These are phyloP conservation scores for Samsoniella hepiali DNA, from an alignment of 2,329 filamentous ascomycete genomes.

Conservation along the genomic window DNA sequence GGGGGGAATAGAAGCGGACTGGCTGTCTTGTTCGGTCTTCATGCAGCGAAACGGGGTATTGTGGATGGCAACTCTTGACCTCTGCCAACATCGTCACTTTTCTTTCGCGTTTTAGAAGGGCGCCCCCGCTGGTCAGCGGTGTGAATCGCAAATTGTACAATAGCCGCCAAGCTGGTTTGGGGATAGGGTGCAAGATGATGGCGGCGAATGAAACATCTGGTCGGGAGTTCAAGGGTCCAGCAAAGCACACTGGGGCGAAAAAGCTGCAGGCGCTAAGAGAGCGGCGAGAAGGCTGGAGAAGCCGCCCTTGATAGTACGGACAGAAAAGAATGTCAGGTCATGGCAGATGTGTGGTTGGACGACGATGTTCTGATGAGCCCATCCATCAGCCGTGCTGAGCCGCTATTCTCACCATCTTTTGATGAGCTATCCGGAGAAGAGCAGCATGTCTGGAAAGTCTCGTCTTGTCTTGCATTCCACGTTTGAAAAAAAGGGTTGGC, in stretches of 20 bases:
- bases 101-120: not conserved
- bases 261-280: not conserved
- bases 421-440: not conserved
- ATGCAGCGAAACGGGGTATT: slow-evolving; percentile 7
- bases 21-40: not conserved
- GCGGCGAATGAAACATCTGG: not conserved
- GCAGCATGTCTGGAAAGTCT: not conserved
- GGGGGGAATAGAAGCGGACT: not conserved
- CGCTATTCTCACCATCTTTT: not conserved
- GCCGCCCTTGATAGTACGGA: not conserved
- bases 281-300: not conserved
- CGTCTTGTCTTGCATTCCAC: not conserved
- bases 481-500: not conserved
- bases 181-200: not conserved
- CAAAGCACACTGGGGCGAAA: not conserved
- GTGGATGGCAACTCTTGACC: not conserved
- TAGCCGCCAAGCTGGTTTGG: slow-evolving; percentile 13
- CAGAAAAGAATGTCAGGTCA: not conserved
- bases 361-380: not conserved
- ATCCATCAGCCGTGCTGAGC: not conserved
- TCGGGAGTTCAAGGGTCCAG: not conserved
- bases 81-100: not conserved
- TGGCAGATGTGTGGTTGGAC: not conserved
- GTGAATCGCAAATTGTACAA: slow-evolving; percentile 6
- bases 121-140: not conserved